Evolutionary conservation across 805 yeast species (phyloP).

Genomic region (Candida manassasensis): DNA sequence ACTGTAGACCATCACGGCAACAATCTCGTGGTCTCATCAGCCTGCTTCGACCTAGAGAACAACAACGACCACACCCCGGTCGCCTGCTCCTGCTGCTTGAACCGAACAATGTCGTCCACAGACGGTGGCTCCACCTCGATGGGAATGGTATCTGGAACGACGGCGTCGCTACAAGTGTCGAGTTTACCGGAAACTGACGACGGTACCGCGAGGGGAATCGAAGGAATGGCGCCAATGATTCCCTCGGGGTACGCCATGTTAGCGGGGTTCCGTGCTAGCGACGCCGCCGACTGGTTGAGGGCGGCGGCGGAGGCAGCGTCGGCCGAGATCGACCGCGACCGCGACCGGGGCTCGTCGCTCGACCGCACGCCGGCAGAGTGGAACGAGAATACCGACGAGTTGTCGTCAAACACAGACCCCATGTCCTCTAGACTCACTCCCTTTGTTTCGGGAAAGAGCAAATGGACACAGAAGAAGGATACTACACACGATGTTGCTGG

Average conservation of each 20-base stretch:
- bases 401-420: constrained; percentile 82
- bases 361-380: constrained; percentile 27
- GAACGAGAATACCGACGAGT: constrained; percentile 38
- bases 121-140: constrained; percentile 35
- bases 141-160: constrained; percentile 19
- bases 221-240: constrained; percentile 27
- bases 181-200: constrained; percentile 9
- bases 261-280: constrained; percentile 39
- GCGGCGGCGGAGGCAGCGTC: constrained; percentile 15
- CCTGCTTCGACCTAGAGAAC: neutral
- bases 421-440: constrained; percentile 87
- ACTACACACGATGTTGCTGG: constrained; percentile 75
- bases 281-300: constrained; percentile 34
- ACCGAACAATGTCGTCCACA: constrained; percentile 22
- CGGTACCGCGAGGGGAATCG: constrained; percentile 23
- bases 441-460: constrained; percentile 82
- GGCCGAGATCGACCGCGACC: constrained; percentile 7
- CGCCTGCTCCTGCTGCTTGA: constrained; percentile 17
- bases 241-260: constrained; percentile 11
- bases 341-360: constrained; percentile 10
- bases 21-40: constrained; percentile 1
- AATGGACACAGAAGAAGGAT: constrained; percentile 68
- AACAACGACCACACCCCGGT: constrained; percentile 1
- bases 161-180: constrained; percentile 14
- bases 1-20: too few species aligned